These are phyloP conservation scores for Pythium aristosporum DNA, from an alignment of 352 stramenopile species.

Conservation along the genomic window DNA sequence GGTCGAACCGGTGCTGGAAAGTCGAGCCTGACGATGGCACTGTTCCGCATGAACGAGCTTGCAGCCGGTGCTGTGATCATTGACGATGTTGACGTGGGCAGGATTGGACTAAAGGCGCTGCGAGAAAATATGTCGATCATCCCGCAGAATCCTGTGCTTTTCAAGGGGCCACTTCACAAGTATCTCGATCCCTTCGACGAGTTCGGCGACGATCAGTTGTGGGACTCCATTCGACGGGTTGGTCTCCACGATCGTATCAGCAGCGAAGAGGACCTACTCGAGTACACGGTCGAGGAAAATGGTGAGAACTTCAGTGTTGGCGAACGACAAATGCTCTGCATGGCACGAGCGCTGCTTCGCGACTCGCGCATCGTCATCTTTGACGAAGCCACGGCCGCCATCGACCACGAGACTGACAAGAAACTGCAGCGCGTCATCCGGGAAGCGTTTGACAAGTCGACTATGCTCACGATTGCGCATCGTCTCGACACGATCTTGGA, in stretches of 20 bases:
- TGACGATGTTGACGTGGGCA: conserved; percentile 84
- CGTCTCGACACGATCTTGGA: conserved; percentile 7
- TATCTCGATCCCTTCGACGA: conserved; percentile 91
- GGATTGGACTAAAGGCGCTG: conserved; percentile 75
- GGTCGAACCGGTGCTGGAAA: conserved; percentile 87
- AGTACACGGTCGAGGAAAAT: conserved; percentile 86
- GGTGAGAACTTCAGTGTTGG: conserved; percentile 93
- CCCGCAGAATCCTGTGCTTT: conserved; percentile 91
- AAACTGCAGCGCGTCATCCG: conserved; percentile 70
- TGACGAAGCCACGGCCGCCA: conserved; percentile 62
- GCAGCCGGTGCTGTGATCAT: conserved; percentile 86
- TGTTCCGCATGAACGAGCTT: conserved; percentile 93
- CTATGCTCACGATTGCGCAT: conserved; percentile 89
- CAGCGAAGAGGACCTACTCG: conserved; percentile 32
- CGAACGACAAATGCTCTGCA: conserved; percentile 25
- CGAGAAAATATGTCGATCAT: conserved; percentile 90
- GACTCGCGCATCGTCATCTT: conserved; percentile 70
- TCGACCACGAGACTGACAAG: conserved; percentile 75
- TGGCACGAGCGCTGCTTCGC: conserved; percentile 87
- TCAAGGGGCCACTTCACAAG: conserved; percentile 84
- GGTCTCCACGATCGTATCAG: conserved; percentile 51
- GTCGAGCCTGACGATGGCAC: conserved; percentile 79
- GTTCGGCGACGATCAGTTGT: conserved; percentile 70
- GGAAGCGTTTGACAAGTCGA: conserved; percentile 86
- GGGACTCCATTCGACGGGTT: conserved; percentile 43